Conservation (phyloP, 441 rosid genomes). For the Pelargonium exstipulatum region DNA sequence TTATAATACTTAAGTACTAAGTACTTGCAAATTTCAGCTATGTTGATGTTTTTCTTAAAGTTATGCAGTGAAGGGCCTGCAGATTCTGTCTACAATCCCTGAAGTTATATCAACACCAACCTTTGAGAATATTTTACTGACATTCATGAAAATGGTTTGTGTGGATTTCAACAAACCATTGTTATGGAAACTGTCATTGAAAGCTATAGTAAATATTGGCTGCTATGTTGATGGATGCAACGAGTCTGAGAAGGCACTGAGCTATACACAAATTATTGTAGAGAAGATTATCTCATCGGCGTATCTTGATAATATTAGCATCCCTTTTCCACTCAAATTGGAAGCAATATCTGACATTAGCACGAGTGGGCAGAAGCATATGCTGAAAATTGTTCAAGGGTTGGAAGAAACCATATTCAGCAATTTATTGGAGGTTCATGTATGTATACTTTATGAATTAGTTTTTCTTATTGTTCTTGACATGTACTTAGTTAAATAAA, state of each 20-base stretch:
- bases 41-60: slow-evolving; percentile 13
- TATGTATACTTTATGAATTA: slow-evolving; percentile 36
- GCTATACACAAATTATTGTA: slow-evolving; percentile 55
- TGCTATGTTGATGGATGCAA: slow-evolving; percentile 44
- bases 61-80: slow-evolving; percentile 72
- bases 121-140: slow-evolving; percentile 58
- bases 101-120: slow-evolving; percentile 49
- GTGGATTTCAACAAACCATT: slow-evolving; percentile 36
- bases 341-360: slow-evolving; percentile 63
- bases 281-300: slow-evolving; percentile 44
- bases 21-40: not conserved
- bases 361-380: slow-evolving; percentile 43
- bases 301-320: slow-evolving; percentile 36
- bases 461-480: slow-evolving; percentile 14
- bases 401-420: slow-evolving; percentile 53
- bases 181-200: slow-evolving; percentile 65
- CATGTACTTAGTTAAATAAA: slow-evolving; percentile 17
- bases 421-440: slow-evolving; percentile 55
- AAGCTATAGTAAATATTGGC: slow-evolving; percentile 66
- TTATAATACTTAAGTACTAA: not conserved
- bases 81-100: slow-evolving; percentile 55
- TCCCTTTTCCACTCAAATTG: slow-evolving; percentile 51
- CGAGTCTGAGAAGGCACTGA: slow-evolving; percentile 49
- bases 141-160: slow-evolving; percentile 47
- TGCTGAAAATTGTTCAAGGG: slow-evolving; percentile 54